Conservation (phyloP, 1,284 basidiomycete species). For the Austroboletus niveus region DNA sequence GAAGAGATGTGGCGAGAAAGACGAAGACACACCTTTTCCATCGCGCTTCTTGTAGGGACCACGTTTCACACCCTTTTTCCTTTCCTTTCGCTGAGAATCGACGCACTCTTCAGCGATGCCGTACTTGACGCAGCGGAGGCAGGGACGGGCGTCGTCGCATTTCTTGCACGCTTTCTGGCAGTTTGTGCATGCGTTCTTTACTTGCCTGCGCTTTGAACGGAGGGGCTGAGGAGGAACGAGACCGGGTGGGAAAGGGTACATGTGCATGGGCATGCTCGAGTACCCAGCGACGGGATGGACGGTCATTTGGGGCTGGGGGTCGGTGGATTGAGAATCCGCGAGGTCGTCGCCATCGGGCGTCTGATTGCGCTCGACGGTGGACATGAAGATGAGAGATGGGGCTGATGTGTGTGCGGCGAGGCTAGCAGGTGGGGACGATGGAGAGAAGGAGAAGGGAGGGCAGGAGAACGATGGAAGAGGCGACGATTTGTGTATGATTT, state of each 20-base stretch:
- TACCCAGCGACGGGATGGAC: slow-evolving; percentile 50
- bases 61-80: slow-evolving; percentile 83
- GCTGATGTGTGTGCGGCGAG: slow-evolving; percentile 6
- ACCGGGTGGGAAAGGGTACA: slow-evolving; percentile 60
- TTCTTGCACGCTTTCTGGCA: slow-evolving; percentile 91
- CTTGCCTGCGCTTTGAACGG: slow-evolving; percentile 78
- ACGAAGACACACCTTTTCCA: slow-evolving; percentile 64
- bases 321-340: slow-evolving; percentile 35
- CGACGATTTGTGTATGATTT: slow-evolving; percentile 33
- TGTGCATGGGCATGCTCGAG: slow-evolving; percentile 58
- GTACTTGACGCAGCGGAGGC: slow-evolving; percentile 84
- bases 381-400: slow-evolving; percentile 25
- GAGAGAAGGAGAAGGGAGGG: slow-evolving; percentile 5
- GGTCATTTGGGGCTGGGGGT: slow-evolving; percentile 50
- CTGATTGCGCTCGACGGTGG: slow-evolving; percentile 36
- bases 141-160: slow-evolving; percentile 84
- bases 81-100: slow-evolving; percentile 80
- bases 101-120: slow-evolving; percentile 77
- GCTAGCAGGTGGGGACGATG: slow-evolving; percentile 8
- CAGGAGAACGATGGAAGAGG: slow-evolving; percentile 19
- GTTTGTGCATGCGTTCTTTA: slow-evolving; percentile 88
- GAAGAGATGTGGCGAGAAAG: slow-evolving; percentile 26
- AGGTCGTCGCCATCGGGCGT: slow-evolving; percentile 37
- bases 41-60: slow-evolving; percentile 93
- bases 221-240: slow-evolving; percentile 46